Evolutionary conservation across 1,284 basidiomycete genomes (phyloP).

Genomic region (Microbotryum lychnidis-dioicae): DNA sequence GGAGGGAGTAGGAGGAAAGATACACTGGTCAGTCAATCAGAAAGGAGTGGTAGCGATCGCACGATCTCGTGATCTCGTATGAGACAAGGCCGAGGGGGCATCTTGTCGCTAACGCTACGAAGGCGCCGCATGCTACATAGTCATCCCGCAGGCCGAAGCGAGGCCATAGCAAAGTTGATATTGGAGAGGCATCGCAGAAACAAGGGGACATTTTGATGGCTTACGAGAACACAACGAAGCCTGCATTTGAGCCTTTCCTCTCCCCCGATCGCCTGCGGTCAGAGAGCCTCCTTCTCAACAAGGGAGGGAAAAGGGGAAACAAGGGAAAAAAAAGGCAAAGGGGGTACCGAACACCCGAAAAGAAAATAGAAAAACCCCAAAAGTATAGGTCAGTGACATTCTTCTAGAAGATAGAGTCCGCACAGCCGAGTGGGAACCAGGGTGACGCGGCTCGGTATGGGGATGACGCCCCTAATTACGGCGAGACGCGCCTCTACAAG

Average conservation of each 20-base stretch:
- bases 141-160: neutral
- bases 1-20: neutral
- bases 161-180: neutral
- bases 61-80: neutral
- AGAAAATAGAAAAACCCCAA: neutral
- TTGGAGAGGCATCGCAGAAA: too few relatives aligned
- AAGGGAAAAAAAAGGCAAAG: neutral
- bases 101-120: too few relatives aligned
- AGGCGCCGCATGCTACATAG: neutral
- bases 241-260: neutral
- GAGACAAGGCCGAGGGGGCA: neutral
- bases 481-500: too few relatives aligned
- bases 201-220: neutral
- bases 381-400: neutral
- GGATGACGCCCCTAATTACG: too few relatives aligned
- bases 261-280: conserved; percentile 20
- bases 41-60: neutral
- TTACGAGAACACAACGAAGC: conserved; percentile 16
- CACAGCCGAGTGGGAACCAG: too few relatives aligned
- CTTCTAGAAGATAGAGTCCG: neutral
- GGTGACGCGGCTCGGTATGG: too few relatives aligned
- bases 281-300: conserved; percentile 8
- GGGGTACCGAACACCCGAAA: neutral
- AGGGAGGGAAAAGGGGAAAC: neutral
- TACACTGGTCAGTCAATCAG: neutral